Evolutionary conservation across 306 rosid genomes (phyloP), one percentile per base, ranked within the genome.

Genomic region (Betula pendula): DNA sequence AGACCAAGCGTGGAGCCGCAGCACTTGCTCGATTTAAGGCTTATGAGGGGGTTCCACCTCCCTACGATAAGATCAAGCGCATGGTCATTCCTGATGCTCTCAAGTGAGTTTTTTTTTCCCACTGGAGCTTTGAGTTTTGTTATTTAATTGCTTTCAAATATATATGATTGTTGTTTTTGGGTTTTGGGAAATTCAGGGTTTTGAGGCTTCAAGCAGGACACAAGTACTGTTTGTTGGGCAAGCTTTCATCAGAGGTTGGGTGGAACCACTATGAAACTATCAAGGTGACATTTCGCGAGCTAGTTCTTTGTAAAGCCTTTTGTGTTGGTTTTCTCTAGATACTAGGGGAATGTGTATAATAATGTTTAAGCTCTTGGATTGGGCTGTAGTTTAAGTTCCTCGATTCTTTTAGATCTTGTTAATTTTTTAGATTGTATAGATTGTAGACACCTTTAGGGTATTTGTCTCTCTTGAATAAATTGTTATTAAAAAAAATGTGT

Each of bases 161-260:
- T 22, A 25, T 62, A 70, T 55, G 55, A 24, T 51, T 70, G 70
- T 6, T 24, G 33, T 40, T 19, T 56, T 4, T 7, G 14, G 22
- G n/a, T 14, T 67, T 16, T 14, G 8, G 63, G 42, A 68, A 17
- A 6, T 19, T 45, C 75, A 91, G 91, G 84, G 96, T 91, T 15
- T 89, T 91, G 90, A 89, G 93, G 88, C 93, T 91, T 50, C 93
- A 91, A 77, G 89, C 90, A 12, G 96, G 96, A 55, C 93, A 90
- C 90, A 88, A 90, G 47, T 87, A 78, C 84, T 85, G 90, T 78
- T 77, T 87, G 79, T 75, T 87, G 80, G 88, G 88, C 59, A 80
- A 50, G 80, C 85, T 91, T 77, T 91, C 96, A 31, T 87, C 93
- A 0, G 89, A 91, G 86, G 93, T 91, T 69, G 87, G 89, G 40